A percentile compares a stretch with the other conserved stretches of the same genome.
These are phyloP conservation scores for Protomyces gravidus DNA, from an alignment of 1,139 yeast species.

Conservation along the genomic window DNA sequence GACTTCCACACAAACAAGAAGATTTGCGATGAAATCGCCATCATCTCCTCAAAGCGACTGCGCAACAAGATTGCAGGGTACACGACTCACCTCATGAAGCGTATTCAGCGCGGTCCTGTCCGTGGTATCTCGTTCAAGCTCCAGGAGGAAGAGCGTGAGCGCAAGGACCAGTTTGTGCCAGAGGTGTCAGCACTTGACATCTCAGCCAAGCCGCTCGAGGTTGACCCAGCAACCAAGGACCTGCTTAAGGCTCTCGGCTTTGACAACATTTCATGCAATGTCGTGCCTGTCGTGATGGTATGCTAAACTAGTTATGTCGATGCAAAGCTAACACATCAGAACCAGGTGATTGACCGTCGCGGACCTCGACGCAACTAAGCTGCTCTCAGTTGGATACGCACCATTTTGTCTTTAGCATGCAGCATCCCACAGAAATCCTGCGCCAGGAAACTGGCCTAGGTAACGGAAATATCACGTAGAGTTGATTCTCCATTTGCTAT, in stretches of 20 bases:
- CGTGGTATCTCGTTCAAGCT: constrained; percentile 99
- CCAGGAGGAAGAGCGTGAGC: constrained; percentile 99
- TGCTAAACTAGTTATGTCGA: neutral
- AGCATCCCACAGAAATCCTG: no score
- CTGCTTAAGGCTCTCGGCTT: constrained; percentile 95
- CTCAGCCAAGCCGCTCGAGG: constrained; percentile 93
- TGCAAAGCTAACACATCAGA: neutral
- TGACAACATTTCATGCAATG: constrained; percentile 71
- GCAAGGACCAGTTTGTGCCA: constrained; percentile 99
- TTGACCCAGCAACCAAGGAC: constrained; percentile 96
- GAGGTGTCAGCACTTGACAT: constrained; percentile 99
- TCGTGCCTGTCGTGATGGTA: constrained; percentile 24
- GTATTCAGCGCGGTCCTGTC: constrained; percentile 99
- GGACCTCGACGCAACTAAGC: constrained; percentile 1
- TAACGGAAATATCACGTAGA: no score
- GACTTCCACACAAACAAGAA: constrained; percentile 99
- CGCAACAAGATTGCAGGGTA: constrained; percentile 99
- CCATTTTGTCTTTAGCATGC: neutral
- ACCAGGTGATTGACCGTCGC: constrained; percentile 4
- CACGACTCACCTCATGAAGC: constrained; percentile 99
- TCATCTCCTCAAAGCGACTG: constrained; percentile 98
- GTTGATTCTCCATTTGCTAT: no score
- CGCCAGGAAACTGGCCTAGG: no score
- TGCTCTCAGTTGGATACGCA: neutral
- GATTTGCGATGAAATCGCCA: constrained; percentile 96